A percentile compares a stretch with the other conserved stretches of the same genome.
These are phyloP conservation scores for Fusarium kyushuense DNA, from an alignment of 2,329 filamentous ascomycete species.

Conservation along the genomic window DNA sequence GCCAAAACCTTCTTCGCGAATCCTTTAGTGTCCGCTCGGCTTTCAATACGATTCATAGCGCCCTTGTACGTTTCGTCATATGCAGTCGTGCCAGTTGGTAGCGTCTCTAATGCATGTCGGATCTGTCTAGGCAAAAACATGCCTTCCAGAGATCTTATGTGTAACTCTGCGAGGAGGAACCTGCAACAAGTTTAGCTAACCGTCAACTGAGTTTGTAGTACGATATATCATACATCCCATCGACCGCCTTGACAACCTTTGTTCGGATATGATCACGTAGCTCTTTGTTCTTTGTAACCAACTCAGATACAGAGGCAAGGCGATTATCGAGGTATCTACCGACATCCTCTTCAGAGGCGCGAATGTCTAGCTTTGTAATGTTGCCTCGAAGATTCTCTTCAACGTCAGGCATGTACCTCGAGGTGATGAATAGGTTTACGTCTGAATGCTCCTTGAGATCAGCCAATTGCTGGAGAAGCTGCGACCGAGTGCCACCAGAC, in stretches of 20 bases:
- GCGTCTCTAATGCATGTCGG: background rate
- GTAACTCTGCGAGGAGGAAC: background rate
- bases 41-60: background rate
- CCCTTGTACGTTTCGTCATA: background rate
- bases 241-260: background rate
- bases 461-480: slow-evolving; percentile 10
- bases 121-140: background rate
- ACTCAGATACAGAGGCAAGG: background rate
- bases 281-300: background rate
- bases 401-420: background rate
- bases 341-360: background rate
- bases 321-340: background rate
- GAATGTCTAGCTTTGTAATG: background rate
- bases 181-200: accelerated
- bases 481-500: background rate
- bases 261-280: background rate
- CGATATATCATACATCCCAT: background rate
- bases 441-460: background rate
- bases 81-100: background rate
- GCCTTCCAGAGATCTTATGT: background rate
- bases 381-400: background rate
- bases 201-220: accelerated
- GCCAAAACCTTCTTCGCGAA: background rate
- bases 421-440: slow-evolving; percentile 42
- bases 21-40: background rate